Evolutionary conservation across 176 grass and related monocot genomes (phyloP).

Genomic region (Carex scoparia): DNA sequence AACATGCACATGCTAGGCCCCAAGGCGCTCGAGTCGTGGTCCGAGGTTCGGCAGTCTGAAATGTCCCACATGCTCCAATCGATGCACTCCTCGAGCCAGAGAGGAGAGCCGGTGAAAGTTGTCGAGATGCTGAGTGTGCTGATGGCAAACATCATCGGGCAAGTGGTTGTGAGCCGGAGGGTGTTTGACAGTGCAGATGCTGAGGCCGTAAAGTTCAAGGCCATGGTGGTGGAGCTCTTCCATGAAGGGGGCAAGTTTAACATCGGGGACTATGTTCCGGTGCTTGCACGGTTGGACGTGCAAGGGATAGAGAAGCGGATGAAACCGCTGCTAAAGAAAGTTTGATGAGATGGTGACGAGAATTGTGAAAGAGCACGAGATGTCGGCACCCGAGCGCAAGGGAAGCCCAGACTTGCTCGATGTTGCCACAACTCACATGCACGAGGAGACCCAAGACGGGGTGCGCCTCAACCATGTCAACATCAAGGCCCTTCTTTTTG

Average conservation of each 20-base stretch:
- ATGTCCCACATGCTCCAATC: conserved; percentile 7
- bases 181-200: background rate
- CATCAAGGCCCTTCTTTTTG: conserved; percentile 32
- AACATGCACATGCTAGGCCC: conserved; percentile 19
- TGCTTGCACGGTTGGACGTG: conserved; percentile 27
- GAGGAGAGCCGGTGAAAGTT: background rate
- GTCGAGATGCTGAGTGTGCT: background rate
- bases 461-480: conserved; percentile 21
- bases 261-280: conserved; percentile 31
- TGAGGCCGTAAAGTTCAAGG: conserved; percentile 25
- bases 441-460: background rate
- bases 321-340: background rate
- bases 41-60: background rate
- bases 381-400: background rate
- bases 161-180: conserved; percentile 10
- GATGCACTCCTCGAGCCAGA: conserved; percentile 5
- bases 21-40: background rate
- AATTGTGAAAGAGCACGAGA: conserved; percentile 27
- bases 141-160: conserved; percentile 10
- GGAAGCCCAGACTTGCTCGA: conserved; percentile 27
- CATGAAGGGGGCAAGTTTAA: conserved; percentile 20
- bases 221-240: conserved; percentile 33
- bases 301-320: conserved; percentile 19
- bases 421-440: background rate
- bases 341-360: conserved; percentile 20